A percentile compares a stretch with the other conserved stretches of the same genome.
These are phyloP conservation scores for Candida succiphila DNA, from an alignment of 805 yeast species.

Conservation along the genomic window DNA sequence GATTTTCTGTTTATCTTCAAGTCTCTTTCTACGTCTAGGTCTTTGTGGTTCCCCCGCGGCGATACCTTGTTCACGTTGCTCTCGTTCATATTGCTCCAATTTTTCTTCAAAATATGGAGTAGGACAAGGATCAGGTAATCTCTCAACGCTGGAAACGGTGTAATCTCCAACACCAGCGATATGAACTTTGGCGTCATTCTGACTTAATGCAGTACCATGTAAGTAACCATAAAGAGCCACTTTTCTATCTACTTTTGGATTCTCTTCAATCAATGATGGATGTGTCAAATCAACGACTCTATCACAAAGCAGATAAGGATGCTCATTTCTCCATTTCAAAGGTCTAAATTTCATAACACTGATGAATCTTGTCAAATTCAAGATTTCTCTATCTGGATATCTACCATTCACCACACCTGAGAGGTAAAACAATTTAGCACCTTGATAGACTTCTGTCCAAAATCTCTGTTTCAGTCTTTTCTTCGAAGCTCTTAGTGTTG, in stretches of 20 bases:
- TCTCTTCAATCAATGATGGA: conserved; percentile 68
- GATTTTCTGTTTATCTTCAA: conserved; percentile 88
- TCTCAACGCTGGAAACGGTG: conserved; percentile 65
- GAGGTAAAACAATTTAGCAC: conserved; percentile 89
- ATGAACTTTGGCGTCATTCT: conserved; percentile 66
- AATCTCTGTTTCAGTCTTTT: conserved; percentile 87
- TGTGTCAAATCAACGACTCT: conserved; percentile 88
- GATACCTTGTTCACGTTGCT: conserved; percentile 55
- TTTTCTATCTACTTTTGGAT: conserved; percentile 79
- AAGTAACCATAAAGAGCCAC: conserved; percentile 90
- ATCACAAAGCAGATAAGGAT: conserved; percentile 87
- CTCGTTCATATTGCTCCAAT: conserved; percentile 73
- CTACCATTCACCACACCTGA: conserved; percentile 96
- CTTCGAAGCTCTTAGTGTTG: conserved; percentile 84
- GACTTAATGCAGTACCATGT: conserved; percentile 83
- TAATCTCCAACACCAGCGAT: conserved; percentile 95
- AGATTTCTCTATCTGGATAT: conserved; percentile 93
- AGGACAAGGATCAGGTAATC: conserved; percentile 97
- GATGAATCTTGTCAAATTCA: conserved; percentile 84
- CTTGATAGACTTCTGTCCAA: conserved; percentile 99
- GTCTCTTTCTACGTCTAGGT: conserved; percentile 67
- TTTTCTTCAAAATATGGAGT: conserved; percentile 88
- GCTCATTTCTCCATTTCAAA: conserved; percentile 98
- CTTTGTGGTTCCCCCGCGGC: conserved; percentile 44
- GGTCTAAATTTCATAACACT: conserved; percentile 98